phyloP scores from a whole-genome alignment of 805 yeast species.

The Dipodascus albidus region DNA sequence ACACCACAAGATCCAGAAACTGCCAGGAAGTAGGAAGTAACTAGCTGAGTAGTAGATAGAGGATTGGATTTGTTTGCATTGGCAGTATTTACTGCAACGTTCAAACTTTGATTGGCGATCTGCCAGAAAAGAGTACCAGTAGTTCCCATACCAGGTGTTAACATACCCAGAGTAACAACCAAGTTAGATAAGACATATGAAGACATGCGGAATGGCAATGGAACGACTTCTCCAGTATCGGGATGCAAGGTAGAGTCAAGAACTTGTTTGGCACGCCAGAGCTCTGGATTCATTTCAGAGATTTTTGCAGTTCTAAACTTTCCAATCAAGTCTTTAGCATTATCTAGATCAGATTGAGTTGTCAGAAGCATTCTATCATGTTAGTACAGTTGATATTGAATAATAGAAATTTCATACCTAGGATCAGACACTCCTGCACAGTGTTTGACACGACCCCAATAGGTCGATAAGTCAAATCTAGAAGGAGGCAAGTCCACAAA shows the following conservation, averaged over 20 bases:
- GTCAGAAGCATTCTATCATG: slow-evolving; percentile 55
- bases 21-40: slow-evolving; percentile 73
- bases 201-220: slow-evolving; percentile 94
- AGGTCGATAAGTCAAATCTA: slow-evolving; percentile 65
- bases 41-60: slow-evolving; percentile 62
- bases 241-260: slow-evolving; percentile 93
- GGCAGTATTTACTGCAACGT: slow-evolving; percentile 94
- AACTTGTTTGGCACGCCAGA: slow-evolving; percentile 81
- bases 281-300: slow-evolving; percentile 57
- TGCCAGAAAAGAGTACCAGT: slow-evolving; percentile 96
- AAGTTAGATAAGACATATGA: slow-evolving; percentile 86
- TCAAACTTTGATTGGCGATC: slow-evolving; percentile 90
- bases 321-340: slow-evolving; percentile 55
- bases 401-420: slow-evolving; percentile 16
- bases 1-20: slow-evolving; percentile 93
- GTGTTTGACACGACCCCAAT: slow-evolving; percentile 91
- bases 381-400: slow-evolving; percentile 1
- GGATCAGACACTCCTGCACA: slow-evolving; percentile 93
- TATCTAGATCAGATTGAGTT: slow-evolving; percentile 47
- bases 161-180: slow-evolving; percentile 95
- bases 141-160: slow-evolving; percentile 85
- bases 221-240: slow-evolving; percentile 88
- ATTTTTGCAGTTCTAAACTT: slow-evolving; percentile 59
- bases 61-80: slow-evolving; percentile 95
- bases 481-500: slow-evolving; percentile 71